Evolutionary conservation across 2,329 filamentous ascomycete species (phyloP), one percentile per base, ranked within the genome.

Genomic region (Diplodia seriata): DNA sequence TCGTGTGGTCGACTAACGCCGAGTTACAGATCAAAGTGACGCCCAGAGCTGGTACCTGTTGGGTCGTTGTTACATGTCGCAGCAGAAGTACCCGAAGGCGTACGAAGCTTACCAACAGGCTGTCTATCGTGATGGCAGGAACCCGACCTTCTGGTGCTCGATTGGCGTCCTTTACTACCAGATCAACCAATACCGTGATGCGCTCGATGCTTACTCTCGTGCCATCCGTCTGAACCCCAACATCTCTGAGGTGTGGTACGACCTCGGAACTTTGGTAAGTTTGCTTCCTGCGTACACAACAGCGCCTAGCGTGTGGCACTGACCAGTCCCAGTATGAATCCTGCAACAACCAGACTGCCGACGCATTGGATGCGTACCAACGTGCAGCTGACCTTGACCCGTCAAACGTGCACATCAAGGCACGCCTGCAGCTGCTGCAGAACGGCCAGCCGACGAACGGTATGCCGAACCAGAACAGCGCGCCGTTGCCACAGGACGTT

Each of bases 161-260:
- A 99, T 99, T 77, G 95, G 95, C 78, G 95, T 99, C 18, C 86
- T 99, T 69, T 99, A 99, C 80, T 99, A 98, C 82, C 95, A 98
- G 81, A 99, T 99, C 84, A 99, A 98, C 81, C 95, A 99, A 82
- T 99, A 99, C 81, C 90, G 95, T 69, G 95, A 99, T 83, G 95
- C 95, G 3, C 87, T 99, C 65, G 95, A 99, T 82, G 95, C 95
- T 49, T 99, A 98, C 81, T 97, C 94, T 70, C 91, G 95, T 69
- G 95, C 95, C 56, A 99, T 98, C 74, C 91, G 95, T 67, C 82
- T 99, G 74, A 99, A 98, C 78, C 95, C 95, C 5, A 97, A 97
- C 83, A 98, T 99, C 71, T 97, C 94, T 1, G 95, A 99, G 80
- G 95, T 99, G 63, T 99, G 95, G 95, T 99, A 98, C 80, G 95